A percentile compares a stretch with the other conserved stretches of the same genome.
Conservation (phyloP, 2,329 filamentous ascomycete species). For the Botryotinia convoluta region DNA sequence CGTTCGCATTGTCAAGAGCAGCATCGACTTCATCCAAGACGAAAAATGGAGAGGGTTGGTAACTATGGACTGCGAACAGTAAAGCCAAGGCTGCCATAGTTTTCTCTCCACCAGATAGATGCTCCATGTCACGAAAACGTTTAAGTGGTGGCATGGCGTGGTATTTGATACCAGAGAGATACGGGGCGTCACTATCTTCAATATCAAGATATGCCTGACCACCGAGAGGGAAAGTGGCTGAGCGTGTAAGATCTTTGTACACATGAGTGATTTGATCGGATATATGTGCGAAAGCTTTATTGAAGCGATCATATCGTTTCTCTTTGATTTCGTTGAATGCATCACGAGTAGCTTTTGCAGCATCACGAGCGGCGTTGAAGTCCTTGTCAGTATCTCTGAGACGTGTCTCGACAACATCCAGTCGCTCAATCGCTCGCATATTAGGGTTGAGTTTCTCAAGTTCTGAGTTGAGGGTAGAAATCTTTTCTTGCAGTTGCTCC, state of each 20-base stretch:
- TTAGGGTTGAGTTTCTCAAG: conserved; percentile 96
- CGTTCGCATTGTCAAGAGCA: conserved; percentile 96
- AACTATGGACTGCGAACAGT: conserved; percentile 94
- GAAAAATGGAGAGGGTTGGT: conserved; percentile 94
- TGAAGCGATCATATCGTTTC: conserved; percentile 85
- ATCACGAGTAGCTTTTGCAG: conserved; percentile 73
- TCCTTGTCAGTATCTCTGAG: conserved; percentile 83
- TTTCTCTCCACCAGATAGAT: conserved; percentile 94
- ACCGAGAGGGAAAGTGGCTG: conserved; percentile 87
- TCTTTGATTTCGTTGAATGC: conserved; percentile 80
- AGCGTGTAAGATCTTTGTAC: conserved; percentile 92
- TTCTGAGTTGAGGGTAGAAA: conserved; percentile 69
- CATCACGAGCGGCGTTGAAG: conserved; percentile 77
- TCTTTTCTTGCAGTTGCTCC: conserved; percentile 72
- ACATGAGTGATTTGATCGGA: conserved; percentile 90
- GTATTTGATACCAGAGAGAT: conserved; percentile 94
- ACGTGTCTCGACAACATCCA: conserved; percentile 80
- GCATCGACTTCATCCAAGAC: conserved; percentile 98
- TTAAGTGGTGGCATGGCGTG: conserved; percentile 98
- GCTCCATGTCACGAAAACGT: conserved; percentile 98
- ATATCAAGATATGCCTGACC: conserved; percentile 87
- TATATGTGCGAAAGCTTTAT: conserved; percentile 92
- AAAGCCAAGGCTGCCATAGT: conserved; percentile 97
- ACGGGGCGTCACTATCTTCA: conserved; percentile 90
- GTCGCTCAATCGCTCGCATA: conserved; percentile 89